Evolutionary conservation across 306 rosid species (phyloP).

Genomic region (Heteromeles arbutifolia): DNA sequence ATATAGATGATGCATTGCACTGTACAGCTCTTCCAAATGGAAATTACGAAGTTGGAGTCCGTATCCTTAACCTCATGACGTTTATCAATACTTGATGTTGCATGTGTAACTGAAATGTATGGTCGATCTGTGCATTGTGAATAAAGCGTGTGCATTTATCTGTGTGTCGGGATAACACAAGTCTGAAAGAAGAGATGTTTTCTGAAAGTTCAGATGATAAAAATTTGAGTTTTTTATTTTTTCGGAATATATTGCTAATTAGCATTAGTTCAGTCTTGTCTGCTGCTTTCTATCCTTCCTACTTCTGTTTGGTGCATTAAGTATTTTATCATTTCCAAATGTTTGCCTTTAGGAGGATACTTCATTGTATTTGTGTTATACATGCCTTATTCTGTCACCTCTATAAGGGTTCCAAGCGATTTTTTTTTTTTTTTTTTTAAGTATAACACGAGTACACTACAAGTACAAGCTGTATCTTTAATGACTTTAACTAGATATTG

Average conservation of each 20-base stretch:
- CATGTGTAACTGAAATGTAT: background rate
- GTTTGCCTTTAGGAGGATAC: background rate
- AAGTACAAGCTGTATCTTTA: constrained; percentile 38
- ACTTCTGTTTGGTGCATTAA: background rate
- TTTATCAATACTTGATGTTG: background rate
- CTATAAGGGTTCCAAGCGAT: background rate
- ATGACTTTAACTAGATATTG: constrained; percentile 65
- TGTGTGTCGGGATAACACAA: background rate
- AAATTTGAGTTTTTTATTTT: background rate
- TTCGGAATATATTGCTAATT: background rate
- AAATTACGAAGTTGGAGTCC: constrained; percentile 97
- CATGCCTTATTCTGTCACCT: background rate
- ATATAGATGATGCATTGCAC: constrained; percentile 96
- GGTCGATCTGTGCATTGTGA: background rate
- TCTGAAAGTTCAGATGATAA: background rate
- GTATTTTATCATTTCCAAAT: background rate
- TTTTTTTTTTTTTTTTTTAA: background rate
- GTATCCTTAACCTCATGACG: constrained; percentile 54
- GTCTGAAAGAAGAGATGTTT: background rate
- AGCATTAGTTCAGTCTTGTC: background rate
- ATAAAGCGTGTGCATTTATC: background rate
- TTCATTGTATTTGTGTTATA: background rate
- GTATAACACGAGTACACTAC: background rate
- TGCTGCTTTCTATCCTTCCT: background rate
- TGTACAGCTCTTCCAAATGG: constrained; percentile 90